Conservation (phyloP, 1,284 basidiomycete genomes). For the Trametes hirsuta region DNA sequence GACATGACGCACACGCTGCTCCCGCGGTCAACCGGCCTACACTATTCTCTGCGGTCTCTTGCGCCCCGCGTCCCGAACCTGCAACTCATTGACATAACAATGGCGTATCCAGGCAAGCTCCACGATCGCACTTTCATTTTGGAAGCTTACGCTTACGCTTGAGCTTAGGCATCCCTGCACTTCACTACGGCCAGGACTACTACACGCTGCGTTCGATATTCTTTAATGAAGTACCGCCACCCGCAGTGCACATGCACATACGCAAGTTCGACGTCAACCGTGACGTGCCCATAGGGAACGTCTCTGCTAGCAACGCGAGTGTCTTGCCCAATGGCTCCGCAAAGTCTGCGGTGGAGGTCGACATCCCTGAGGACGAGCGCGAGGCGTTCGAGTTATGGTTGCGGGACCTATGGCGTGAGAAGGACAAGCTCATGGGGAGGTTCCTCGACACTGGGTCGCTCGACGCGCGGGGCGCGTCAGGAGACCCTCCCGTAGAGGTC, state of each 20-base stretch:
- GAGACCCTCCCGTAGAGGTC: slow-evolving; percentile 33
- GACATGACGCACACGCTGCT: slow-evolving; percentile 83
- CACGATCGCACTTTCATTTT: neutral
- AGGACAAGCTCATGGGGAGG: slow-evolving; percentile 74
- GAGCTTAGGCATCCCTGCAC: slow-evolving; percentile 57
- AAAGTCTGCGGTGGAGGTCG: slow-evolving; percentile 49
- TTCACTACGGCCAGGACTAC: slow-evolving; percentile 80
- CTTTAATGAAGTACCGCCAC: slow-evolving; percentile 81
- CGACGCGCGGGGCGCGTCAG: slow-evolving; percentile 18
- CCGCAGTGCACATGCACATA: slow-evolving; percentile 85
- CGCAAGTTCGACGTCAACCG: slow-evolving; percentile 70
- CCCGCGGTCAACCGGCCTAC: slow-evolving; percentile 89
- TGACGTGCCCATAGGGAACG: slow-evolving; percentile 69
- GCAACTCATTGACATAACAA: slow-evolving; percentile 86
- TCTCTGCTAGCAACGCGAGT: slow-evolving; percentile 43
- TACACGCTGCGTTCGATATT: slow-evolving; percentile 92
- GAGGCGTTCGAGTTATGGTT: slow-evolving; percentile 85
- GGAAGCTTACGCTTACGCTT: neutral
- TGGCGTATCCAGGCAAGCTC: slow-evolving; percentile 81
- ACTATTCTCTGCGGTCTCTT: slow-evolving; percentile 84
- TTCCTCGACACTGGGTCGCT: slow-evolving; percentile 60
- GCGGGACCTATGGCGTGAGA: slow-evolving; percentile 78
- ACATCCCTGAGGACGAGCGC: slow-evolving; percentile 72
- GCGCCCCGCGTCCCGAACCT: slow-evolving; percentile 78
- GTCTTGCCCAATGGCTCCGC: slow-evolving; percentile 35